phyloP scores from a whole-genome alignment of 768 basidiomycete genomes.

The Russula sp. region DNA sequence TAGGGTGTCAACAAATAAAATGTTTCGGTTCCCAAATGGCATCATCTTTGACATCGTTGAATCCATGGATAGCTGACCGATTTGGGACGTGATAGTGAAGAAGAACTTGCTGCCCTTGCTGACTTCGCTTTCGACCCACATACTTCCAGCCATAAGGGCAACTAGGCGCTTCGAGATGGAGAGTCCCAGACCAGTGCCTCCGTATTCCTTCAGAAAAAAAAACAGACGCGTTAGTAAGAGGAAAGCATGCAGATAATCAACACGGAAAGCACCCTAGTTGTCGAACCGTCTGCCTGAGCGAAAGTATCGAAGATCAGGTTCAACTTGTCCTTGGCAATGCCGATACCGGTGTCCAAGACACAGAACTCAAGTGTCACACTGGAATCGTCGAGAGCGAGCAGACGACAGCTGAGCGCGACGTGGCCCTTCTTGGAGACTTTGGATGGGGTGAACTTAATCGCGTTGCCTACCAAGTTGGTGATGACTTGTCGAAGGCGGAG shows the following conservation, averaged over 20 bases:
- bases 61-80: conserved; percentile 69
- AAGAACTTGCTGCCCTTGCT: conserved; percentile 91
- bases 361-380: conserved; percentile 93
- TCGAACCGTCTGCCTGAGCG: conserved; percentile 97
- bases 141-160: conserved; percentile 94
- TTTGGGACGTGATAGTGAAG: conserved; percentile 90
- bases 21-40: conserved; percentile 80
- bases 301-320: conserved; percentile 99
- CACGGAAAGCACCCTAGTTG: conserved; percentile 66
- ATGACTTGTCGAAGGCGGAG: conserved; percentile 91
- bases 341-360: conserved; percentile 96
- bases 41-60: conserved; percentile 70
- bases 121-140: conserved; percentile 98
- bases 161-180: conserved; percentile 98
- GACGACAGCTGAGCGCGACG: conserved; percentile 80
- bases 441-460: conserved; percentile 92
- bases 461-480: conserved; percentile 91
- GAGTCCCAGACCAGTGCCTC: conserved; percentile 91
- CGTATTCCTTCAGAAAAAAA: conserved; percentile 64
- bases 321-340: conserved; percentile 96
- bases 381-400: conserved; percentile 71
- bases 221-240: neutral
- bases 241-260: neutral
- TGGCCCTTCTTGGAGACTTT: conserved; percentile 76
- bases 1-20: conserved; percentile 87